phyloP scores from a whole-genome alignment of 169 alveolate genomes.

The Perkinsus marinus region DNA sequence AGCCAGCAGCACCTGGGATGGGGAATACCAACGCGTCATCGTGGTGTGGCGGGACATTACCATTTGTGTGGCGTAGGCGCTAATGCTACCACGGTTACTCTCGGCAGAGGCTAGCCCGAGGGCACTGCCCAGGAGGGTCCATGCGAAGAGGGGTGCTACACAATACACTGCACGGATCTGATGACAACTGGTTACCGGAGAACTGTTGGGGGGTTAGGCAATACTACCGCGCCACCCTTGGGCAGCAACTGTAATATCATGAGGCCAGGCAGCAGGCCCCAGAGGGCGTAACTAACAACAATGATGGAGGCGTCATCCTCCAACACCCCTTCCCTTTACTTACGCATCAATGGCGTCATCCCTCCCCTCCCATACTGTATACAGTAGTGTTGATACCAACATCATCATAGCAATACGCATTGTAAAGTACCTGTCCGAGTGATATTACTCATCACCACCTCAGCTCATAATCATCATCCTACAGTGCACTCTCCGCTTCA shows the following conservation, averaged over 20 bases:
- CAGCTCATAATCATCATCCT: neutral
- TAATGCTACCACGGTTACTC: neutral
- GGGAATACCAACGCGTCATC: neutral
- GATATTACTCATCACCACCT: neutral
- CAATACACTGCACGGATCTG: neutral
- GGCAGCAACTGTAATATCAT: neutral
- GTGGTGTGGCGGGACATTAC: neutral
- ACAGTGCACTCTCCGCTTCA: neutral
- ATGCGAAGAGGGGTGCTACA: neutral
- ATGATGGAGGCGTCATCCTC: neutral
- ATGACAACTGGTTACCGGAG: no score
- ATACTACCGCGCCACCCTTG: neutral
- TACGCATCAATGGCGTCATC: neutral
- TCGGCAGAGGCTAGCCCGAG: neutral
- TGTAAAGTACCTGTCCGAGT: neutral
- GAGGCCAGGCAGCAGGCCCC: neutral
- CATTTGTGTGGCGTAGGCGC: neutral
- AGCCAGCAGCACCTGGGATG: neutral
- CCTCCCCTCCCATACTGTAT: neutral
- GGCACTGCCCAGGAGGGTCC: neutral
- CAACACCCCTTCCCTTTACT: neutral
- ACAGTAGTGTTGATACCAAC: neutral
- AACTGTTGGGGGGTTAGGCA: no score
- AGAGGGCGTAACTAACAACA: neutral
- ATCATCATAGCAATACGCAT: neutral